These are phyloP conservation scores for Nothophoma quercina DNA, from an alignment of 2,329 filamentous ascomycete species.

Conservation along the genomic window DNA sequence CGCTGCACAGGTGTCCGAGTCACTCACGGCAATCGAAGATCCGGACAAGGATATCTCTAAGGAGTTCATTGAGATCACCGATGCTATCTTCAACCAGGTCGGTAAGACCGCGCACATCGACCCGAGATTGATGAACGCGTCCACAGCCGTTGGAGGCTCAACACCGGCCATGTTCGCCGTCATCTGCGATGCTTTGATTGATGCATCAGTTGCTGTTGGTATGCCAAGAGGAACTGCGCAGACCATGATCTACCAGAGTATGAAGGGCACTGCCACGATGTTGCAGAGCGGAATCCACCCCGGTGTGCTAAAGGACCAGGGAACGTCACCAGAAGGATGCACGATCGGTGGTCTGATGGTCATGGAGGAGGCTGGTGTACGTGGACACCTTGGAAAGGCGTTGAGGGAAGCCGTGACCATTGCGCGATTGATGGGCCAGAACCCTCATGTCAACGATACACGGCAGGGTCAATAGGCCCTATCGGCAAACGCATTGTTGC, in stretches of 20 bases:
- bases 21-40: slow-evolving; percentile 47
- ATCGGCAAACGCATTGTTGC: not conserved
- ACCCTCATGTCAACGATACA: slow-evolving; percentile 54
- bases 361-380: slow-evolving; percentile 40
- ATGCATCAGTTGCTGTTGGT: slow-evolving; percentile 41
- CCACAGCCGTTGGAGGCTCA: slow-evolving; percentile 40
- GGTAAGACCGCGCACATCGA: slow-evolving; percentile 32
- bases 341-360: slow-evolving; percentile 47
- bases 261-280: slow-evolving; percentile 41
- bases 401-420: slow-evolving; percentile 59
- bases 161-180: slow-evolving; percentile 45
- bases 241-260: slow-evolving; percentile 43
- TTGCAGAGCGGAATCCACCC: slow-evolving; percentile 41
- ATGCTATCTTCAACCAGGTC: slow-evolving; percentile 34
- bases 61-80: slow-evolving; percentile 24
- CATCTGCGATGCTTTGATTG: slow-evolving; percentile 42
- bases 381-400: slow-evolving; percentile 42
- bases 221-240: slow-evolving; percentile 35
- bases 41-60: slow-evolving; percentile 27
- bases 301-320: slow-evolving; percentile 37
- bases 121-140: slow-evolving; percentile 35
- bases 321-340: slow-evolving; percentile 42
- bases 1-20: slow-evolving; percentile 54
- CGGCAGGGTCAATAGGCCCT: slow-evolving; percentile 23
- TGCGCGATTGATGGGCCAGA: slow-evolving; percentile 53